Evolutionary conservation across 2,329 filamentous ascomycete genomes (phyloP).

Genomic region (Botrytis cinerea): DNA sequence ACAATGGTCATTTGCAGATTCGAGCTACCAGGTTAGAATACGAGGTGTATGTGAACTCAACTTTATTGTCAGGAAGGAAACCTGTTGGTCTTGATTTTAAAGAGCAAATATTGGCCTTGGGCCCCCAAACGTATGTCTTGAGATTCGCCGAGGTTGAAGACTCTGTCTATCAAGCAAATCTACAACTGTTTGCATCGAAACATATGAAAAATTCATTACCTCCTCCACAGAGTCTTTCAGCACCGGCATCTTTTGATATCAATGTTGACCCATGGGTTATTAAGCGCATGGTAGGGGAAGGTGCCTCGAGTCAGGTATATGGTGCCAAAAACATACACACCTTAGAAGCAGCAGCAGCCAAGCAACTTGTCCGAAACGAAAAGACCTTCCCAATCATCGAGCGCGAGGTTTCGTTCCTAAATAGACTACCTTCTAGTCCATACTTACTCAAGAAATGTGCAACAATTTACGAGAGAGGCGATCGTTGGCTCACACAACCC

Average conservation of each 20-base stretch:
- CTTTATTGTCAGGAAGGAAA: neutral
- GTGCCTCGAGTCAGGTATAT: neutral
- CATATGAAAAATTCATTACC: neutral
- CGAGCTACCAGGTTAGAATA: neutral
- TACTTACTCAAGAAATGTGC: neutral
- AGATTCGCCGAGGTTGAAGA: neutral
- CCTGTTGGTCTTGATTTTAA: neutral
- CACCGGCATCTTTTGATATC: neutral
- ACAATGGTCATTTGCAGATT: neutral
- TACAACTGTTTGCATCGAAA: neutral
- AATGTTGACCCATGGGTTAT: neutral
- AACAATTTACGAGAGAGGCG: neutral
- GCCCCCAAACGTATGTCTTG: neutral
- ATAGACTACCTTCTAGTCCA: neutral
- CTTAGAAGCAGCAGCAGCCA: constrained; percentile 1
- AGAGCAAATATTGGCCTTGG: neutral
- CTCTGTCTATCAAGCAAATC: neutral
- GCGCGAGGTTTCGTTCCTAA: neutral
- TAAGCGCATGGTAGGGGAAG: neutral
- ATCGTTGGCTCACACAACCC: neutral
- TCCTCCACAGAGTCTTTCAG: neutral
- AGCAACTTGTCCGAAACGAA: neutral
- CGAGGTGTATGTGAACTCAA: neutral
- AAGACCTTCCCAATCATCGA: neutral
- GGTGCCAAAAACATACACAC: neutral